Conservation (phyloP, 2,329 filamentous ascomycete genomes). For the Sporothrix brasiliensis region DNA sequence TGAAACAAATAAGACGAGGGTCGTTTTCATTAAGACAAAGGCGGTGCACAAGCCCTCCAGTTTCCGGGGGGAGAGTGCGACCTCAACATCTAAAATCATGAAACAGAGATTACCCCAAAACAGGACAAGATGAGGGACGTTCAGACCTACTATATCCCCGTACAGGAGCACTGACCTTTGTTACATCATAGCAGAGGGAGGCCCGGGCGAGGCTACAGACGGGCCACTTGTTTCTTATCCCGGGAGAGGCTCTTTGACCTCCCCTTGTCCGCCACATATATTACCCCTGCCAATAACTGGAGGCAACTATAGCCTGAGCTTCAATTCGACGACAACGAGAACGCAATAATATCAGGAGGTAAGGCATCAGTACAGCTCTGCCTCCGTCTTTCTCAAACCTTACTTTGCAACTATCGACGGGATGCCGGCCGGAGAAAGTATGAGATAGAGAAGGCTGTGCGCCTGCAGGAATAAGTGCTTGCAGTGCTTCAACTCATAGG, state of each 20-base stretch:
- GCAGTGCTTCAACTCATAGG: neutral
- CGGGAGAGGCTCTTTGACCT: constrained; percentile 22
- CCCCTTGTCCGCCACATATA: constrained; percentile 1
- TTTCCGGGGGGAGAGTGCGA: neutral
- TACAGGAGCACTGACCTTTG: constrained; percentile 2
- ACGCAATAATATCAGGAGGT: neutral
- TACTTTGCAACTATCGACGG: neutral
- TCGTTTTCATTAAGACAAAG: neutral
- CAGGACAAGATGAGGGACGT: neutral
- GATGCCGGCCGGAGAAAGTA: neutral
- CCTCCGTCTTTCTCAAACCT: neutral
- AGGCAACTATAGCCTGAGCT: constrained; percentile 5
- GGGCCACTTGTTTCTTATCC: neutral
- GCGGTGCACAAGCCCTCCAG: neutral
- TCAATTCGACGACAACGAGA: neutral
- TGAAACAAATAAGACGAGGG: constrained; percentile 5
- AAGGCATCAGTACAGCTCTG: neutral
- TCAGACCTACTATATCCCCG: neutral
- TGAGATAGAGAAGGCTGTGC: constrained; percentile 4
- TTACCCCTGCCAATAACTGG: constrained; percentile 1
- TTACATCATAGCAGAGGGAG: neutral
- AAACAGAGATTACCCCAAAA: neutral
- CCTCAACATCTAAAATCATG: neutral
- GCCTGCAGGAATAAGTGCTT: constrained; percentile 6
- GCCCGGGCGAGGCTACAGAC: constrained; percentile 16